Evolutionary conservation across 208 protist genomes (phyloP).

Genomic region (Crithidia expoeki): DNA sequence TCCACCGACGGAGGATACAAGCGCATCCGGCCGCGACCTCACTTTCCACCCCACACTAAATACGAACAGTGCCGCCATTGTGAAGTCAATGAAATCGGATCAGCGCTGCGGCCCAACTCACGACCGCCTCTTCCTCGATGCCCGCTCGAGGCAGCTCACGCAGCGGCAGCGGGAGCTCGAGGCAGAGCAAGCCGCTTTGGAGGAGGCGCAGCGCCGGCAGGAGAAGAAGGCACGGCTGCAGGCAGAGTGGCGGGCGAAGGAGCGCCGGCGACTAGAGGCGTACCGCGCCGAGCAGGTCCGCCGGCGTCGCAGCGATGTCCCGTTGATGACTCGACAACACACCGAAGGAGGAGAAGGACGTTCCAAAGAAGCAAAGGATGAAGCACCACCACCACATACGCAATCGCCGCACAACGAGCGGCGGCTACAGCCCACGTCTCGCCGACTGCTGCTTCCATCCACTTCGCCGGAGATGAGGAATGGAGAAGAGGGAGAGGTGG

Average conservation of each 20-base stretch:
- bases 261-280: constrained; percentile 15
- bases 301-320: background rate
- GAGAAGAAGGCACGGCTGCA: constrained; percentile 18
- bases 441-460: background rate
- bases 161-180: constrained; percentile 47
- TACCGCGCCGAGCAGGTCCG: constrained; percentile 8
- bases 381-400: background rate
- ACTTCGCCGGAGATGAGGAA: background rate
- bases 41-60: constrained; percentile 53
- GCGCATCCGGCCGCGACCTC: constrained; percentile 13
- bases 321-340: background rate
- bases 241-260: constrained; percentile 21
- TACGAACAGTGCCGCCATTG: constrained; percentile 24
- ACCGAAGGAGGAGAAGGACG: background rate
- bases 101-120: constrained; percentile 33
- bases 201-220: constrained; percentile 21
- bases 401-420: background rate
- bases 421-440: background rate
- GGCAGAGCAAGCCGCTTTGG: constrained; percentile 31
- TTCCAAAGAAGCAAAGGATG: background rate
- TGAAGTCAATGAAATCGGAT: constrained; percentile 16
- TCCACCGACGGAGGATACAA: constrained; percentile 16
- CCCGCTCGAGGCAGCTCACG: constrained; percentile 43
- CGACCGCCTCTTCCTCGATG: constrained; percentile 61
- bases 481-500: background rate